Evolutionary conservation across 108 stramenopile genomes (phyloP).

Genomic region (Skeletonema grethae): DNA sequence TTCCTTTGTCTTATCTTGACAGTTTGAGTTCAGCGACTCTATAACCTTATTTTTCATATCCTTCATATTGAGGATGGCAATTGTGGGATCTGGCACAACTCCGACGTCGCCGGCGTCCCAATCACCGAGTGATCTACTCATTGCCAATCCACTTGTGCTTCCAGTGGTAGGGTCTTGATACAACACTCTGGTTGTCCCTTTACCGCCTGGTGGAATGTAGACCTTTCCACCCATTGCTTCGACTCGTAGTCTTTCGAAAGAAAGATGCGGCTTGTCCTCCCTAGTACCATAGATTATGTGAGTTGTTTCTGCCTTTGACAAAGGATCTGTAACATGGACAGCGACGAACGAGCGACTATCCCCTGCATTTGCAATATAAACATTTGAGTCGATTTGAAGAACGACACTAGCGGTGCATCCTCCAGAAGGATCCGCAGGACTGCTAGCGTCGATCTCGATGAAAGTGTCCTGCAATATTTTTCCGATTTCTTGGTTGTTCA

Average conservation of each 20-base stretch:
- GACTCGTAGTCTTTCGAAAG: slow-evolving; percentile 69
- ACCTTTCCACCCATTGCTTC: slow-evolving; percentile 76
- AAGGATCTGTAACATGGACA: slow-evolving; percentile 49
- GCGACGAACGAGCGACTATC: slow-evolving; percentile 79
- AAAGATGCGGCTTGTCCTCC: slow-evolving; percentile 73
- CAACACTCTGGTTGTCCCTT: slow-evolving; percentile 63
- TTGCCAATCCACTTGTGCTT: slow-evolving; percentile 72
- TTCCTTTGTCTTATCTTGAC: slow-evolving; percentile 7
- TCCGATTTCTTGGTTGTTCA: slow-evolving; percentile 29
- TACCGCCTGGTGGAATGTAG: slow-evolving; percentile 58
- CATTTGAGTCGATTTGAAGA: slow-evolving; percentile 59
- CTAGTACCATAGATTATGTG: slow-evolving; percentile 71
- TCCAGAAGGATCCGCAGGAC: slow-evolving; percentile 59
- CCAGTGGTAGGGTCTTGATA: slow-evolving; percentile 58
- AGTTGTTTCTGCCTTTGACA: slow-evolving; percentile 13
- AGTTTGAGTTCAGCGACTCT: slow-evolving; percentile 25
- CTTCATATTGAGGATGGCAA: slow-evolving; percentile 67
- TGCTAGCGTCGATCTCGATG: slow-evolving; percentile 69
- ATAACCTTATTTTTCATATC: slow-evolving; percentile 37
- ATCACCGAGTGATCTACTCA: slow-evolving; percentile 83
- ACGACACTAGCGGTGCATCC: slow-evolving; percentile 80
- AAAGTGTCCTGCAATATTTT: slow-evolving; percentile 66
- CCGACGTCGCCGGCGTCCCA: slow-evolving; percentile 73
- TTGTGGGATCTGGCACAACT: slow-evolving; percentile 80
- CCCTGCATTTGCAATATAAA: slow-evolving; percentile 86